Conservation (phyloP, 441 rosid genomes). For the Euphorbia celastroides region DNA sequence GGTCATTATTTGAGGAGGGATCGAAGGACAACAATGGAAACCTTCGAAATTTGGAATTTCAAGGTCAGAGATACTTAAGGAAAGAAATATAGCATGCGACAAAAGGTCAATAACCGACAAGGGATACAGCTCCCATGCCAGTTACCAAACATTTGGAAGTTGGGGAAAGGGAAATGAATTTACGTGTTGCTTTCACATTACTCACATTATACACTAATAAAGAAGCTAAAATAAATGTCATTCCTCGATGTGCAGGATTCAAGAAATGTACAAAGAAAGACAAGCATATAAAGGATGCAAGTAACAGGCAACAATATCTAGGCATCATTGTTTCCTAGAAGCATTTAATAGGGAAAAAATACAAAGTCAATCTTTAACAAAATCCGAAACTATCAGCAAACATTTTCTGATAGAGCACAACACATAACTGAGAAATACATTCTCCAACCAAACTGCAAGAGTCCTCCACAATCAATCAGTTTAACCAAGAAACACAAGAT, state of each 20-base stretch:
- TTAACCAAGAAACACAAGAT: conserved; percentile 19
- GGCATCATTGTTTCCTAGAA: background rate
- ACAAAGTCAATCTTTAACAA: too few relatives aligned
- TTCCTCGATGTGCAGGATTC: conserved; percentile 5
- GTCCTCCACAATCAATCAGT: conserved; percentile 10
- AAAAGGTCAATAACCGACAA: too few relatives aligned
- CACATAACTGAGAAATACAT: conserved; percentile 16
- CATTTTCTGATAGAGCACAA: conserved; percentile 1
- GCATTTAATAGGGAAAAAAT: background rate
- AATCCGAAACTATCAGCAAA: too few relatives aligned
- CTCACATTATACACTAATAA: background rate
- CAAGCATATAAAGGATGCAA: conserved; percentile 1
- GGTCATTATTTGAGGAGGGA: background rate
- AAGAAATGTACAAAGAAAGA: background rate
- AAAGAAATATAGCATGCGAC: background rate
- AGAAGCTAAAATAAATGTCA: conserved; percentile 7
- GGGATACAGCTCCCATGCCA: background rate
- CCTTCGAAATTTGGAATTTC: background rate
- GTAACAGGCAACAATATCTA: background rate
- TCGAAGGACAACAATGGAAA: background rate
- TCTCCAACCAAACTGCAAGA: conserved; percentile 10
- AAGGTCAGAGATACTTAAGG: background rate
- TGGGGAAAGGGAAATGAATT: too few relatives aligned
- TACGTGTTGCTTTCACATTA: too few relatives aligned
- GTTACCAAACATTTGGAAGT: background rate